phyloP scores from a whole-genome alignment of 768 basidiomycete species.

The Lactarius sp. region DNA sequence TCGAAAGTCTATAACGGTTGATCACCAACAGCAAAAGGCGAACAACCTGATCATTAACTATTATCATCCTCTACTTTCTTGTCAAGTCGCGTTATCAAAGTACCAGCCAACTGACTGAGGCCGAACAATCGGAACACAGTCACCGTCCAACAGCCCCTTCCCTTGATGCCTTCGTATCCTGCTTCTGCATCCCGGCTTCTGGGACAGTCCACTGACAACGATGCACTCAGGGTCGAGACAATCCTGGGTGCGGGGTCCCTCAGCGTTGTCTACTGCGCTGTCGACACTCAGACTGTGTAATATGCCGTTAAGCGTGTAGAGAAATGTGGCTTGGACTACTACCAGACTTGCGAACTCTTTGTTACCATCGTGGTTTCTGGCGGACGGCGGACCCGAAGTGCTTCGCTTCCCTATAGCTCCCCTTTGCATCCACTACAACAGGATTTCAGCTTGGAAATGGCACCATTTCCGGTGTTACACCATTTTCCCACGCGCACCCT shows the following conservation, averaged over 20 bases:
- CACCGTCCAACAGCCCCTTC: not conserved
- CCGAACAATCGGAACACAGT: slow-evolving; percentile 8
- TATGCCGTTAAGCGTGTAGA: slow-evolving; percentile 91
- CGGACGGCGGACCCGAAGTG: too few relatives aligned
- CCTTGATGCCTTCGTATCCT: slow-evolving; percentile 7
- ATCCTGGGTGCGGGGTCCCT: slow-evolving; percentile 93
- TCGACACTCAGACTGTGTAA: slow-evolving; percentile 40
- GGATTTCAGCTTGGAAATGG: too few relatives aligned
- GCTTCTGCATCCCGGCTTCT: not conserved
- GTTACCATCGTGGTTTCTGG: too few relatives aligned
- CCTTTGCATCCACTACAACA: too few relatives aligned
- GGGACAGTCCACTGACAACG: slow-evolving; percentile 56
- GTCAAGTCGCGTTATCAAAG: not conserved
- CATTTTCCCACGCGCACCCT: too few relatives aligned
- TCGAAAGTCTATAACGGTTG: not conserved
- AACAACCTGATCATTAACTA: not conserved
- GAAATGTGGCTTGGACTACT: slow-evolving; percentile 32
- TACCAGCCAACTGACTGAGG: not conserved
- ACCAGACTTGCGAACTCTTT: slow-evolving; percentile 44
- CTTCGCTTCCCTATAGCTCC: too few relatives aligned
- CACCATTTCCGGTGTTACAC: too few relatives aligned
- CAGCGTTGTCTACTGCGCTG: slow-evolving; percentile 90
- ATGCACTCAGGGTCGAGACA: slow-evolving; percentile 72
- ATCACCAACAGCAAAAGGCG: not conserved
- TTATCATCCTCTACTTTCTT: not conserved